These are phyloP conservation scores for Calonectria pteridis DNA, from an alignment of 2,329 filamentous ascomycete species.

Conservation along the genomic window DNA sequence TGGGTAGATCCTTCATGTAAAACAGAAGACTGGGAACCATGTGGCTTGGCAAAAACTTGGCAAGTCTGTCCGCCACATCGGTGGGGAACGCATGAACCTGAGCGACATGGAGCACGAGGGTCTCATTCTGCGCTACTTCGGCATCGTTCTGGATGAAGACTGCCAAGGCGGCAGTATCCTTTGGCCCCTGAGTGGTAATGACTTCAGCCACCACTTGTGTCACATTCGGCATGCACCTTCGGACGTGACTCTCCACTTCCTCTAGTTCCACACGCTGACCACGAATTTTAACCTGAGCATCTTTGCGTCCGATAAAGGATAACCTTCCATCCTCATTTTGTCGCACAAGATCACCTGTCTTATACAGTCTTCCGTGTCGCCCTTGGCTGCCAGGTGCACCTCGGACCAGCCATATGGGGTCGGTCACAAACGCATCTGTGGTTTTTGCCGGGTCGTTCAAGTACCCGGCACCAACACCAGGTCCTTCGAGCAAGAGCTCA, in stretches of 20 bases:
- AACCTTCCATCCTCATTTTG: conserved; percentile 50
- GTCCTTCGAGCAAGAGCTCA: conserved; percentile 41
- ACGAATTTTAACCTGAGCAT: conserved; percentile 66
- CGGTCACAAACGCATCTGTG: conserved; percentile 45
- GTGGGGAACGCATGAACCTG: background rate
- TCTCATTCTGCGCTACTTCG: background rate
- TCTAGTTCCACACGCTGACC: conserved; percentile 47
- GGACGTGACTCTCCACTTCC: too few relatives aligned
- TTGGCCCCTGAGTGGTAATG: background rate
- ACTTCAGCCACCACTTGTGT: conserved; percentile 52
- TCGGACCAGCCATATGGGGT: conserved; percentile 35
- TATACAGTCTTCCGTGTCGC: conserved; percentile 19
- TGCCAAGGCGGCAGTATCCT: background rate
- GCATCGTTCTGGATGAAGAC: background rate
- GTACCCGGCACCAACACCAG: conserved; percentile 34
- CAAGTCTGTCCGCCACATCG: background rate
- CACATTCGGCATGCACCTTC: conserved; percentile 43
- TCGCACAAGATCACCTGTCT: conserved; percentile 27
- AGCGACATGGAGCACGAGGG: background rate
- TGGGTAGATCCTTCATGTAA: background rate
- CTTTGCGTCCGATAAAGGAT: conserved; percentile 60
- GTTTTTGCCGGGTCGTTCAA: conserved; percentile 31
- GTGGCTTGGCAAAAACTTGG: background rate
- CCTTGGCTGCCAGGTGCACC: conserved; percentile 37
- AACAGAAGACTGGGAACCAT: background rate